phyloP scores from a whole-genome alignment of 2,329 filamentous ascomycete genomes.

The Fusarium praegraminearum region DNA sequence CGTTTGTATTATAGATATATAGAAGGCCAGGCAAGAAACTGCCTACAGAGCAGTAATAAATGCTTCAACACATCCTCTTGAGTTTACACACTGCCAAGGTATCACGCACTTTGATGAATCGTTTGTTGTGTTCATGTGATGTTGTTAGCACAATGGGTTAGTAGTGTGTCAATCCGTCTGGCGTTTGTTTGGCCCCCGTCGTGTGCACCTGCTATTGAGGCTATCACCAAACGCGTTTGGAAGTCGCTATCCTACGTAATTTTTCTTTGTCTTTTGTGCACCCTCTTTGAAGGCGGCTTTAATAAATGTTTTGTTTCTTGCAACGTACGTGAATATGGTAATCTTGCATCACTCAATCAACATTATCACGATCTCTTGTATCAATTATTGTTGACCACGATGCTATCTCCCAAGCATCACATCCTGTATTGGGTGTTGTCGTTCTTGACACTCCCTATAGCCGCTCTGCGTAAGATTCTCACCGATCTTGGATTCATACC shows the following conservation, averaged over 20 bases:
- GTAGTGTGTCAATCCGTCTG: neutral
- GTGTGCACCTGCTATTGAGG: conserved; percentile 9
- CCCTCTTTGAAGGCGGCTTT: neutral
- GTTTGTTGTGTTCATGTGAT: neutral
- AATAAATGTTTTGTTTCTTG: neutral
- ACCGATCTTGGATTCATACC: neutral
- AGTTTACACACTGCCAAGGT: neutral
- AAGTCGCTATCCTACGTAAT: conserved; percentile 9
- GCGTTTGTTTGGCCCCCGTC: neutral
- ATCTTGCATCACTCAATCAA: neutral
- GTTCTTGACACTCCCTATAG: conserved; percentile 13
- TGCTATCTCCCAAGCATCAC: conserved; percentile 38
- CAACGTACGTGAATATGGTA: neutral
- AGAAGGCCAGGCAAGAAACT: conserved; percentile 12
- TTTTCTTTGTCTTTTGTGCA: neutral
- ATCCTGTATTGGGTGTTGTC: conserved; percentile 38
- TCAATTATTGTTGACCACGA: neutral
- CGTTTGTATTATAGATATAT: conserved; percentile 25
- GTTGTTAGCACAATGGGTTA: neutral
- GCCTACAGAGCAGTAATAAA: conserved; percentile 8
- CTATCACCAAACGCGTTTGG: conserved; percentile 2
- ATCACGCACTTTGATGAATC: neutral
- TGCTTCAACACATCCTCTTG: neutral
- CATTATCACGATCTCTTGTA: neutral
- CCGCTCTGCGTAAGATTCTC: conserved; percentile 10